A percentile compares a stretch with the other conserved stretches of the same genome.
phyloP scores from a whole-genome alignment of 129 eudicot species.

The Oenanthe sinensis region DNA sequence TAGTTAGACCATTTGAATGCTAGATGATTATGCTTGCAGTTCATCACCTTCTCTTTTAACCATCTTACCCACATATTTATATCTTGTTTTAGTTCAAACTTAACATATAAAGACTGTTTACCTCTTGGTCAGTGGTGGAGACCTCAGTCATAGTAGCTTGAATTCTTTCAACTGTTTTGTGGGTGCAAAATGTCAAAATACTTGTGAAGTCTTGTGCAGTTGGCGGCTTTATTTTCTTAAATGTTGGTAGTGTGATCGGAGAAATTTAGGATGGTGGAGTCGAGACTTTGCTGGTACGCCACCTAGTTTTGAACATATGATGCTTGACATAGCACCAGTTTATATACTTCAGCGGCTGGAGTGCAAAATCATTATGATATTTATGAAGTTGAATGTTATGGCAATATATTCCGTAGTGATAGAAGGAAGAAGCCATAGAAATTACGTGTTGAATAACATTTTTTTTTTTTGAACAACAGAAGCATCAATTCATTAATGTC shows the following conservation, averaged over 20 bases:
- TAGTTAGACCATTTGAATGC: not conserved
- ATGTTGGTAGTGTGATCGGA: not conserved
- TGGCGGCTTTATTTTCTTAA: not conserved
- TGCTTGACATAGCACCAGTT: not conserved
- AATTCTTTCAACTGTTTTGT: not conserved
- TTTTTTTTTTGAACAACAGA: too few relatives aligned
- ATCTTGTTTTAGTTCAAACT: not conserved
- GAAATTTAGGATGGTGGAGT: not conserved
- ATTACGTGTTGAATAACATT: not conserved
- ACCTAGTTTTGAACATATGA: not conserved
- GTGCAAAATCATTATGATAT: not conserved
- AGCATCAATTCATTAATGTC: too few relatives aligned
- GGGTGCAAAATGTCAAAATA: not conserved
- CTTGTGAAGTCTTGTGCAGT: not conserved
- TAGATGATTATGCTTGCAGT: not conserved
- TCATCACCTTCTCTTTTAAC: not conserved
- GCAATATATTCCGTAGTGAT: not conserved
- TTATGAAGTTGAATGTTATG: not conserved
- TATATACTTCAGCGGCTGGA: not conserved
- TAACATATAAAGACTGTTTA: not conserved
- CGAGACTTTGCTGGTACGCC: not conserved
- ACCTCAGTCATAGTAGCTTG: not conserved
- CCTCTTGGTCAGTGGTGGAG: slow-evolving; percentile 3
- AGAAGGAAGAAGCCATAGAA: slow-evolving; percentile 1
- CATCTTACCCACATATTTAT: not conserved